These are phyloP conservation scores for Astrocystis sublimbata DNA, from an alignment of 495 filamentous ascomycete species.

Conservation along the genomic window DNA sequence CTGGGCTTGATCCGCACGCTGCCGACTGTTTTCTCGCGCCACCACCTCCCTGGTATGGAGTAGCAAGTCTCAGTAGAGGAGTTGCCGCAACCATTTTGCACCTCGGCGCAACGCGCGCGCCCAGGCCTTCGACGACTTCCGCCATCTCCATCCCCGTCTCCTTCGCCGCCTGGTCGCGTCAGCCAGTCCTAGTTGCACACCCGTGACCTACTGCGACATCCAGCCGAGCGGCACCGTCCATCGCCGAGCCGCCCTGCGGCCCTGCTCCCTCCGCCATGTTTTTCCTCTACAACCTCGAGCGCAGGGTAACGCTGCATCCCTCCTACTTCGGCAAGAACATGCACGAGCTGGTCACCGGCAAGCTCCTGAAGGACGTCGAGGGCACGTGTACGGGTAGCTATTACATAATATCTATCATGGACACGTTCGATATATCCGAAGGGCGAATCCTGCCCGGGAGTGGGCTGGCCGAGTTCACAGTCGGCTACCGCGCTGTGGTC, in stretches of 20 bases:
- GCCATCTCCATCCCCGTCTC: neutral
- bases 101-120: constrained; percentile 18
- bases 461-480: constrained; percentile 89
- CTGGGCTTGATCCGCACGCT: neutral
- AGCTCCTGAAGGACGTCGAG: constrained; percentile 88
- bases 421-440: constrained; percentile 87
- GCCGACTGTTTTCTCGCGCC: neutral
- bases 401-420: constrained; percentile 96
- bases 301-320: constrained; percentile 88
- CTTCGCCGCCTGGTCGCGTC: neutral
- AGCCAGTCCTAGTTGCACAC: neutral
- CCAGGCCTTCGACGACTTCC: constrained; percentile 2
- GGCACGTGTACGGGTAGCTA: constrained; percentile 89
- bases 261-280: constrained; percentile 64
- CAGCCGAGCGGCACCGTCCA: constrained; percentile 6
- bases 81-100: constrained; percentile 11
- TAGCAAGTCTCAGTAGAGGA: constrained; percentile 19
- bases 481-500: constrained; percentile 91
- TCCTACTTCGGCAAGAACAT: constrained; percentile 94
- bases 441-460: constrained; percentile 87
- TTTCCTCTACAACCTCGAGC: constrained; percentile 94
- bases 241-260: neutral
- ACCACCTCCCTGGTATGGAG: constrained; percentile 18
- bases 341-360: constrained; percentile 80
- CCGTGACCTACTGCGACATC: constrained; percentile 5